phyloP scores from a whole-genome alignment of 768 basidiomycete species.

The Asterophora parasitica region DNA sequence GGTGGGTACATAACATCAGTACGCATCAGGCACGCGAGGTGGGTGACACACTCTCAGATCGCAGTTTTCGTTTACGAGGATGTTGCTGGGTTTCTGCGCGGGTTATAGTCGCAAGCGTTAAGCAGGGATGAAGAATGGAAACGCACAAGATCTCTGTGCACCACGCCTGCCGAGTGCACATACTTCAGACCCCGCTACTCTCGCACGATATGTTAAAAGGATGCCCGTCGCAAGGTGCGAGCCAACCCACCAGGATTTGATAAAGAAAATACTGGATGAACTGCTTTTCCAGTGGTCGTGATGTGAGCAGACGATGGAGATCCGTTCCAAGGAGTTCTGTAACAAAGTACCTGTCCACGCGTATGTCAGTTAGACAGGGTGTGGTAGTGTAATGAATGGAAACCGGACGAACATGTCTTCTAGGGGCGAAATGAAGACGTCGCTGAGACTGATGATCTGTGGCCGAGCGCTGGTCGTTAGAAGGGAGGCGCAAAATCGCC shows the following conservation, averaged over 20 bases:
- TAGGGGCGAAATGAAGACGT: constrained; percentile 99
- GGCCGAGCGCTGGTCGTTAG: background rate
- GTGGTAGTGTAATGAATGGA: too few species aligned
- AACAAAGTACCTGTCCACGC: constrained; percentile 81
- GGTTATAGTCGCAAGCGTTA: background rate
- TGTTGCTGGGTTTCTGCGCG: constrained; percentile 93
- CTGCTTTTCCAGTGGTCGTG: constrained; percentile 96
- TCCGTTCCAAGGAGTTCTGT: constrained; percentile 98
- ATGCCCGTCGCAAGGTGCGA: background rate
- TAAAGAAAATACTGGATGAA: constrained; percentile 99
- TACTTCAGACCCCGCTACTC: constrained; percentile 94
- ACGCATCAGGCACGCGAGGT: background rate
- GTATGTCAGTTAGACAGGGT: constrained; percentile 5
- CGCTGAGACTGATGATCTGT: constrained; percentile 98
- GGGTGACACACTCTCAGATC: constrained; percentile 78
- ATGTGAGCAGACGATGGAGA: constrained; percentile 93
- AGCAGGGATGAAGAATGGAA: background rate
- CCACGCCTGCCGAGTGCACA: constrained; percentile 98
- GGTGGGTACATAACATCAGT: constrained; percentile 8
- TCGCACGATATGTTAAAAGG: constrained; percentile 3
- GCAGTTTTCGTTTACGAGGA: constrained; percentile 99
- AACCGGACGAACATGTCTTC: constrained; percentile 78
- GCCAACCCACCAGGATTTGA: constrained; percentile 80
- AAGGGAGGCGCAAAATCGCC: too few species aligned
- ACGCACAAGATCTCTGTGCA: constrained; percentile 90